These are phyloP conservation scores for Lanmaoa rubissima DNA, from an alignment of 768 basidiomycete genomes.

Conservation along the genomic window DNA sequence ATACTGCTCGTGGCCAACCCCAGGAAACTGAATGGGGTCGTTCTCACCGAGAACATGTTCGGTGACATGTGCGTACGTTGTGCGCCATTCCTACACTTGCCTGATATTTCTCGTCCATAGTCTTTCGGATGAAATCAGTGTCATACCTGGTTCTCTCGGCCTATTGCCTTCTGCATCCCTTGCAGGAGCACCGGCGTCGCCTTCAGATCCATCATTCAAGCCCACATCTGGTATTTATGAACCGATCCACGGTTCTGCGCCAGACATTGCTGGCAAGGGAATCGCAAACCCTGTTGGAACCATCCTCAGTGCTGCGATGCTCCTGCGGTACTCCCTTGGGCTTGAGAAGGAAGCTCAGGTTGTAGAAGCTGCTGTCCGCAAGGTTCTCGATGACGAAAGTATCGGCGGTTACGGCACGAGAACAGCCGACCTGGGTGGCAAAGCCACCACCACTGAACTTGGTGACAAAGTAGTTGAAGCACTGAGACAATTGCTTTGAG, in stretches of 20 bases:
- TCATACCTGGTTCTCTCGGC: conserved; percentile 97
- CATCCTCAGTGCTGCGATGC: conserved; percentile 91
- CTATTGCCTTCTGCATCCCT: conserved; percentile 95
- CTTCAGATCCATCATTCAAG: conserved; percentile 56
- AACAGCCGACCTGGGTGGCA: conserved; percentile 87
- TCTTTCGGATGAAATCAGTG: conserved; percentile 93
- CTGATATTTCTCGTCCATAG: conserved; percentile 38
- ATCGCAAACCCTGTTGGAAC: conserved; percentile 96
- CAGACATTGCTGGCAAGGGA: conserved; percentile 91
- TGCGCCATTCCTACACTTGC: neutral
- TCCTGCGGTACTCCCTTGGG: conserved; percentile 92
- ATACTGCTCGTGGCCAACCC: conserved; percentile 94
- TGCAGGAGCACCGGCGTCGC: conserved; percentile 75
- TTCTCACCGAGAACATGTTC: conserved; percentile 94
- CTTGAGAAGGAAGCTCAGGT: conserved; percentile 80
- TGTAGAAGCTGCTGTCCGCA: conserved; percentile 88
- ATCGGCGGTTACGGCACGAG: conserved; percentile 74
- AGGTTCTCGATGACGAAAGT: conserved; percentile 71
- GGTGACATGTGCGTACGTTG: conserved; percentile 83
- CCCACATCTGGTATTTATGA: conserved; percentile 90
- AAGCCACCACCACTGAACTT: conserved; percentile 68
- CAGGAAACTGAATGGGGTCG: conserved; percentile 89
- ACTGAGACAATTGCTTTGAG: conserved; percentile 56
- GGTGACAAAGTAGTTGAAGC: conserved; percentile 82
- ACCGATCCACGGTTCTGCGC: conserved; percentile 94